Evolutionary conservation across 2,329 filamentous ascomycete species (phyloP).

Genomic region (Scedosporium minutisporum): DNA sequence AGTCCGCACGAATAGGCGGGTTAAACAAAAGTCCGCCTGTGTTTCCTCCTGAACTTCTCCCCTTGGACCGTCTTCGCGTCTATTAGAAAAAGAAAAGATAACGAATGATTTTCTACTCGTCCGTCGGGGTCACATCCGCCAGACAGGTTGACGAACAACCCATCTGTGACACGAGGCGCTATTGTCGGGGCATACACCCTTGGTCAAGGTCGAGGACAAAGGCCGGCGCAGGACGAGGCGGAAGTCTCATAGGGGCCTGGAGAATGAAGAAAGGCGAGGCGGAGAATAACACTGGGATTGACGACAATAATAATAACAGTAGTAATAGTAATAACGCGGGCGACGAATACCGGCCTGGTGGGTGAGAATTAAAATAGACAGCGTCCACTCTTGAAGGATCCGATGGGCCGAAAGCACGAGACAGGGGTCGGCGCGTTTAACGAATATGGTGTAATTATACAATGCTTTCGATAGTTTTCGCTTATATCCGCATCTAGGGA

Average conservation of each 20-base stretch:
- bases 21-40: too few relatives aligned
- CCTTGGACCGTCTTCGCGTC: too few relatives aligned
- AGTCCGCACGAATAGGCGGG: too few relatives aligned
- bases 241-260: background rate
- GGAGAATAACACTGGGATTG: background rate
- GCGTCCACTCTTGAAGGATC: background rate
- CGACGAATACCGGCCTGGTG: background rate
- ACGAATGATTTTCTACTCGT: background rate
- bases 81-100: too few relatives aligned
- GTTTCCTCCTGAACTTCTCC: too few relatives aligned
- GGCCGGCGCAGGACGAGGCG: background rate
- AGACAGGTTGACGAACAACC: conserved; percentile 3
- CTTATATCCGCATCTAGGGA: background rate
- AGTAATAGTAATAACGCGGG: background rate
- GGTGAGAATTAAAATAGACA: background rate
- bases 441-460: background rate
- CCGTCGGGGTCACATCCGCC: conserved; percentile 3
- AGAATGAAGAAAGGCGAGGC: background rate
- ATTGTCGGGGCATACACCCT: conserved; percentile 1
- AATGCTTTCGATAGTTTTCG: background rate
- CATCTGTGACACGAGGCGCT: conserved; percentile 1
- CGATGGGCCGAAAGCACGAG: conserved; percentile 3
- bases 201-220: conserved; percentile 1
- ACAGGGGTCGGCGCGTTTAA: background rate
- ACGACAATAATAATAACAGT: background rate